Evolutionary conservation across 768 basidiomycete genomes (phyloP), one percentile per base, ranked within the genome.

Genomic region (Phylloporus sp.): DNA sequence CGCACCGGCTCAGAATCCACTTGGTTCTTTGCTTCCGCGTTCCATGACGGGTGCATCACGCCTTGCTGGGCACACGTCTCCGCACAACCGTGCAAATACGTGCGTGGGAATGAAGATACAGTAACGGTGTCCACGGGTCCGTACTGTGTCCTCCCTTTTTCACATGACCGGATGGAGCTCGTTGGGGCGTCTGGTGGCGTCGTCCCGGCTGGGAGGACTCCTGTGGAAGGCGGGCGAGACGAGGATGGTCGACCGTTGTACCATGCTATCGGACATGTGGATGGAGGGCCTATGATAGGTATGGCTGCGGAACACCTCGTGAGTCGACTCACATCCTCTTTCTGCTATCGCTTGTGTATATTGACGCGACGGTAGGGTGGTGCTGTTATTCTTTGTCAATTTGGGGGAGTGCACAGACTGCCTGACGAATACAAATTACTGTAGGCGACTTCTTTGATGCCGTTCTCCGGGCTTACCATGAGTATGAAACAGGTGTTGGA

Each of bases 201-300:
- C 18, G 28, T 54, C 23, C 54, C 49, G 2, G 20, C n/a, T 18
- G 45, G 45, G 7, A 12, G 0, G 18, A 43, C 28, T 5, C 53
- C 53, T 1, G 53, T 49, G 47, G 47, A 49, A 11, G 53, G 53
- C 15, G 47, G 36, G 36, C 49, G 38, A n/a, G 47, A 49, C 11
- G n/a, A 26, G 7, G 13, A 45, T 10, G 49, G 49, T 9, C 49
- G 54, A 16, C 2, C 36, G 23, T 38, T 55, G 34, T 51, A 47
- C 34, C 49, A 55, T 22, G 34, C 45, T 15, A 6, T 55, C 8
- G 46, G 53, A 20, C n/a, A 18, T 5, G 35, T 45, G 35, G 23
- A 23, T 8, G 10, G 8, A 2, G 28, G 28, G 22, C 49, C 31
- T 18, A 50, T 46, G 45, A 51, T 46, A 2, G 49, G 45, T 3